Evolutionary conservation across 2,329 filamentous ascomycete species (phyloP).

Genomic region (Fusarium chaquense): DNA sequence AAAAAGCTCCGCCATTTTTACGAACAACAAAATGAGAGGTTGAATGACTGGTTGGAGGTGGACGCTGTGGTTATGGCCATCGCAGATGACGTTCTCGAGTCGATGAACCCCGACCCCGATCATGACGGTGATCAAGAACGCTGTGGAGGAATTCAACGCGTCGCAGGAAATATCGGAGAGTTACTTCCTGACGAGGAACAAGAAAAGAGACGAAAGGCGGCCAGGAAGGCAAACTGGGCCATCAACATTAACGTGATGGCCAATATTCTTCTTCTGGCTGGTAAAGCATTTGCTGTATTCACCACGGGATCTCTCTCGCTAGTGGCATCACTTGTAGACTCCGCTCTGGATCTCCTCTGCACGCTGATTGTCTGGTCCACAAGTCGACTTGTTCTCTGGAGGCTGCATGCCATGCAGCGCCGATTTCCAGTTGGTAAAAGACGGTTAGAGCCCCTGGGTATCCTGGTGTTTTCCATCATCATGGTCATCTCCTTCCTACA

Average conservation of each 20-base stretch:
- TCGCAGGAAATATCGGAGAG: constrained; percentile 49
- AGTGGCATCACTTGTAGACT: constrained; percentile 80
- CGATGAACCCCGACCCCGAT: constrained; percentile 53
- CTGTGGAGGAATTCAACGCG: constrained; percentile 48
- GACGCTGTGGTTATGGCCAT: constrained; percentile 53
- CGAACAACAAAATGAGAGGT: constrained; percentile 47
- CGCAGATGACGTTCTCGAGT: constrained; percentile 51
- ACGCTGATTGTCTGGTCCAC: constrained; percentile 85
- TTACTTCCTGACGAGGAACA: constrained; percentile 51
- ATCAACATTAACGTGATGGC: constrained; percentile 86
- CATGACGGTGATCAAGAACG: constrained; percentile 51
- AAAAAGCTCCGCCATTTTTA: constrained; percentile 49
- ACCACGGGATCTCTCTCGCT: constrained; percentile 83
- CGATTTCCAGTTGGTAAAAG: constrained; percentile 79
- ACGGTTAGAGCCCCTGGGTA: constrained; percentile 77
- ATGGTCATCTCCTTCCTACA: constrained; percentile 87
- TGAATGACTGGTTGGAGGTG: constrained; percentile 53
- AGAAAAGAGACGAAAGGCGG: constrained; percentile 42
- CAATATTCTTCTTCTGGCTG: constrained; percentile 77
- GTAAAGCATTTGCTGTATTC: constrained; percentile 82
- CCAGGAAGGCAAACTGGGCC: constrained; percentile 62
- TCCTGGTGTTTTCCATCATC: constrained; percentile 82
- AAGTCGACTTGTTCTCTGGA: constrained; percentile 75
- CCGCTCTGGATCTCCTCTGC: constrained; percentile 79
- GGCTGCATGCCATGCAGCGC: constrained; percentile 63